Percentiles rank a stretch among this genome's conserved stretches.
phyloP scores from a whole-genome alignment of 2,329 filamentous ascomycete genomes.

The Xylariaceae sp. region DNA sequence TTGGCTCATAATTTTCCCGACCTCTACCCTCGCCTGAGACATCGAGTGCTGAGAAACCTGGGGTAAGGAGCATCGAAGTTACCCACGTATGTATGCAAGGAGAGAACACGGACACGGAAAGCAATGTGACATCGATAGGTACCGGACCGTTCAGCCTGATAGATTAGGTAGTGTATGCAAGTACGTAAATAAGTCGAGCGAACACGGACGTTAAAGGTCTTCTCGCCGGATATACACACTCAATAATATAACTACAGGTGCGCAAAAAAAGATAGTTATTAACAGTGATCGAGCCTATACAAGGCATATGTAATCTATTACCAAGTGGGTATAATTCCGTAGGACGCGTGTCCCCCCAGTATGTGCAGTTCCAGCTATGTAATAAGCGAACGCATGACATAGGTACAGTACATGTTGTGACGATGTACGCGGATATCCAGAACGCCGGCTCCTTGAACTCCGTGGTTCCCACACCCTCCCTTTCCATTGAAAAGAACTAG shows the following conservation, averaged over 20 bases:
- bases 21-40: slow-evolving; percentile 9
- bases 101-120: neutral
- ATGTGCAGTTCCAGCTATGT: slow-evolving; percentile 10
- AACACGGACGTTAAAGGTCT: neutral
- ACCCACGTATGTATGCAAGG: neutral
- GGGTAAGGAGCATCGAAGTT: slow-evolving; percentile 12
- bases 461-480: neutral
- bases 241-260: neutral
- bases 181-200: slow-evolving; percentile 8
- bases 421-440: slow-evolving; percentile 13
- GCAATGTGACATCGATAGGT: neutral
- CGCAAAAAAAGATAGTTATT: slow-evolving; percentile 1
- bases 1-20: slow-evolving; percentile 24
- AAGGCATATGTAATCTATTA: slow-evolving; percentile 20
- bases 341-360: slow-evolving; percentile 27
- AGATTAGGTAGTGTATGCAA: neutral
- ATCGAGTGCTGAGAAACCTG: slow-evolving; percentile 20
- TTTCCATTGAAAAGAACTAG: neutral
- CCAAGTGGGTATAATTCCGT: slow-evolving; percentile 29
- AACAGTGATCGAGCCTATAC: slow-evolving; percentile 8
- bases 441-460: slow-evolving; percentile 18
- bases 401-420: too few species aligned
- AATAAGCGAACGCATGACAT: slow-evolving; percentile 18
- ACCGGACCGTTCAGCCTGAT: slow-evolving; percentile 24
- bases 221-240: neutral